These are phyloP conservation scores for Fusarium penzigii DNA, from an alignment of 2,329 filamentous ascomycete genomes.

Conservation along the genomic window DNA sequence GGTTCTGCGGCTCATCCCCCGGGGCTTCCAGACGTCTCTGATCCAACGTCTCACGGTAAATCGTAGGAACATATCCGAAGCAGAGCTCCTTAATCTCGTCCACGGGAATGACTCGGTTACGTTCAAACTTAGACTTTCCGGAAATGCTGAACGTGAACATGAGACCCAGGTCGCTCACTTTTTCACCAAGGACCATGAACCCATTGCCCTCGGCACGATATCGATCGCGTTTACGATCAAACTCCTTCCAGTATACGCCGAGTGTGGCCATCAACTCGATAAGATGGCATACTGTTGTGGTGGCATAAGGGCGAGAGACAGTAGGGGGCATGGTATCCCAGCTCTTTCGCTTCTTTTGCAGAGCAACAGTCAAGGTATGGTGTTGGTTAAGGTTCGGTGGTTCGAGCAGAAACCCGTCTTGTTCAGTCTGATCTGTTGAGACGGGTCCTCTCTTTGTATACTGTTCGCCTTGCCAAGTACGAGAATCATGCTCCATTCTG, in stretches of 20 bases:
- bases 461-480: slow-evolving; percentile 45
- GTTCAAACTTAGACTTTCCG: slow-evolving; percentile 48
- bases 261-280: slow-evolving; percentile 56
- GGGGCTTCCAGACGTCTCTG: slow-evolving; percentile 40
- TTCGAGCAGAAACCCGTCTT: slow-evolving; percentile 19
- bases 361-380: slow-evolving; percentile 46
- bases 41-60: slow-evolving; percentile 47
- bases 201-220: slow-evolving; percentile 59
- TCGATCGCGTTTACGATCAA: slow-evolving; percentile 51
- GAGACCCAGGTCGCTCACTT: slow-evolving; percentile 51
- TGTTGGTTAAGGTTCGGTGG: slow-evolving; percentile 29
- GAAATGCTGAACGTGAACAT: slow-evolving; percentile 56
- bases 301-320: slow-evolving; percentile 52
- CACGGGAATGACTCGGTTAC: slow-evolving; percentile 54
- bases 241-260: slow-evolving; percentile 61
- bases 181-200: slow-evolving; percentile 49
- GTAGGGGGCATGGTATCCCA: slow-evolving; percentile 55
- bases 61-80: slow-evolving; percentile 57
- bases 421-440: slow-evolving; percentile 2
- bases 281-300: slow-evolving; percentile 56
- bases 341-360: slow-evolving; percentile 48
- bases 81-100: slow-evolving; percentile 56
- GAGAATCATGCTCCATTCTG: slow-evolving; percentile 49
- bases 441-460: slow-evolving; percentile 30
- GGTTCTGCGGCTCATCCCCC: slow-evolving; percentile 43